Evolutionary conservation across 2,329 filamentous ascomycete genomes (phyloP).

Genomic region (Colletotrichum cuscutae): DNA sequence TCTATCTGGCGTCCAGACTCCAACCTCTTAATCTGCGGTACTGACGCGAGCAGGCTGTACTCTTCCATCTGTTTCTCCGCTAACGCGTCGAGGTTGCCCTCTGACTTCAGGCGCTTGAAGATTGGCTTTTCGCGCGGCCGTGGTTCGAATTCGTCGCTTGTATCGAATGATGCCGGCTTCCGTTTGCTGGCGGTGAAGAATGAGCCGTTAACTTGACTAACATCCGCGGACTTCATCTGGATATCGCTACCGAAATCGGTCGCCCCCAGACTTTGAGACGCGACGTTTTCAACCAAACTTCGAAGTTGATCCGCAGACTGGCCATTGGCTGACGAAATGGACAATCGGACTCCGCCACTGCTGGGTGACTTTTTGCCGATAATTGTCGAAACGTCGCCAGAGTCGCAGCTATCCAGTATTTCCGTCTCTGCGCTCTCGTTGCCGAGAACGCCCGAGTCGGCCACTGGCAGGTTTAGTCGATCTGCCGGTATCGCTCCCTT

Average conservation of each 20-base stretch:
- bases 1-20: conserved; percentile 68
- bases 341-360: conserved; percentile 25
- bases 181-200: conserved; percentile 65
- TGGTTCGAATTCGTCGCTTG: conserved; percentile 61
- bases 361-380: conserved; percentile 11
- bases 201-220: conserved; percentile 35
- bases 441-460: conserved; percentile 36
- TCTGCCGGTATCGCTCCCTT: conserved; percentile 61
- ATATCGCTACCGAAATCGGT: conserved; percentile 53
- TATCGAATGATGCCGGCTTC: conserved; percentile 59
- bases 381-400: conserved; percentile 46
- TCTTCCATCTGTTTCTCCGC: conserved; percentile 53
- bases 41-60: conserved; percentile 56
- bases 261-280: conserved; percentile 66
- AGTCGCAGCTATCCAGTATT: conserved; percentile 59
- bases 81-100: conserved; percentile 50
- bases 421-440: conserved; percentile 53
- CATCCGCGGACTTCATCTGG: conserved; percentile 36
- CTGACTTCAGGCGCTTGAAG: conserved; percentile 67
- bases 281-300: conserved; percentile 62
- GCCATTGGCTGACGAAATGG: conserved; percentile 43
- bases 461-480: conserved; percentile 59
- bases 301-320: conserved; percentile 61
- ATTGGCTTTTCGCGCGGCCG: conserved; percentile 51
- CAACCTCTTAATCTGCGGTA: conserved; percentile 60